These are phyloP conservation scores for Corynascus novoguineensis DNA, from an alignment of 495 filamentous ascomycete genomes.

Conservation along the genomic window DNA sequence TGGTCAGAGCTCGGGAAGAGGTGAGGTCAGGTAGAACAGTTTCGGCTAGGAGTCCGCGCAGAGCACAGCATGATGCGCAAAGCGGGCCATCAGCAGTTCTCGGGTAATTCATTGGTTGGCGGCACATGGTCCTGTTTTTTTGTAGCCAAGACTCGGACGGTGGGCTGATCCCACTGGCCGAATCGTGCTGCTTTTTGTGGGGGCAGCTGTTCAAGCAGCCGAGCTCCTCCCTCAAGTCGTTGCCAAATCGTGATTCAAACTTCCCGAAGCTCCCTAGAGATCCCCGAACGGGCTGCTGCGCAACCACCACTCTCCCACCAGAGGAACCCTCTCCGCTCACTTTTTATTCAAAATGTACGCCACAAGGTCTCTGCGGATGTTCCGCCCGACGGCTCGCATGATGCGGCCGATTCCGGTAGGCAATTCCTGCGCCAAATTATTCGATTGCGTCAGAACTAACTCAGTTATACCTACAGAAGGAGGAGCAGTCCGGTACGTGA, in stretches of 20 bases:
- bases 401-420: slow-evolving; percentile 78
- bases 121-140: slow-evolving; percentile 2
- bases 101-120: slow-evolving; percentile 6
- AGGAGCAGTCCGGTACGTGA: slow-evolving; percentile 74
- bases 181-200: slow-evolving; percentile 12
- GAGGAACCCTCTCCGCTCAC: slow-evolving; percentile 32
- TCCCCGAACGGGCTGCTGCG: slow-evolving; percentile 6
- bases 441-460: slow-evolving; percentile 30
- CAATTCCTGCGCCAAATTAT: slow-evolving; percentile 20
- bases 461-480: slow-evolving; percentile 59
- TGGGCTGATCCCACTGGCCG: slow-evolving; percentile 22
- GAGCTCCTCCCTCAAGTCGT: slow-evolving; percentile 17
- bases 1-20: slow-evolving; percentile 14
- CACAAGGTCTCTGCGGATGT: slow-evolving; percentile 51
- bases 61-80: slow-evolving; percentile 5
- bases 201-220: slow-evolving; percentile 7
- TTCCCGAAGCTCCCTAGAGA: slow-evolving; percentile 12
- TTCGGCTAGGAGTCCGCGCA: slow-evolving; percentile 8
- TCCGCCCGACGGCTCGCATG: slow-evolving; percentile 57
- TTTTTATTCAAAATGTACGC: slow-evolving; percentile 57
- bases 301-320: slow-evolving; percentile 13
- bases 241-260: slow-evolving; percentile 14
- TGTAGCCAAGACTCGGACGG: slow-evolving; percentile 6
- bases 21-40: slow-evolving; percentile 12
- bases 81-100: background rate